Conservation (phyloP, 2,329 filamentous ascomycete species). For the Sporothrix humicola region DNA sequence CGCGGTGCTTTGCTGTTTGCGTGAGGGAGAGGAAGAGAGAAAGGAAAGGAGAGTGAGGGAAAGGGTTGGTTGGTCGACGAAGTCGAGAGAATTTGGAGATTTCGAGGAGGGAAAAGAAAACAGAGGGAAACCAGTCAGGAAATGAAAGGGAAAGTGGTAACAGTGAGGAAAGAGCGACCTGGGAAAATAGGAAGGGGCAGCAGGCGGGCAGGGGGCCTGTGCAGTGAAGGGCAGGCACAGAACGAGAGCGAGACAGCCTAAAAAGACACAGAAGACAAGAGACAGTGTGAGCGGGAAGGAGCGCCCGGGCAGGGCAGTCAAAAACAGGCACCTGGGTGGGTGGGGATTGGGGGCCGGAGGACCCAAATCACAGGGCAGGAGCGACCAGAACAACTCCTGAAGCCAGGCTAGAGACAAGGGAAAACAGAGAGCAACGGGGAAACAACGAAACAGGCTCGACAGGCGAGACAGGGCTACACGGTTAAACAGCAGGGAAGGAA, state of each 20-base stretch:
- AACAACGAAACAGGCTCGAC: neutral
- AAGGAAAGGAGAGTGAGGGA: conserved; percentile 19
- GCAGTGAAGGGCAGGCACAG: neutral
- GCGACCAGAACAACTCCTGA: neutral
- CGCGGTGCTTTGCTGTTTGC: conserved; percentile 22
- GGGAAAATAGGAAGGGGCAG: conserved; percentile 21
- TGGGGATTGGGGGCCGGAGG: conserved; percentile 17
- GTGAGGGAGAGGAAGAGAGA: conserved; percentile 12
- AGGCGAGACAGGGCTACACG: conserved; percentile 14
- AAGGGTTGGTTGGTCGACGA: conserved; percentile 26
- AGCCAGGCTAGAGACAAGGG: conserved; percentile 11
- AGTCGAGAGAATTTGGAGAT: conserved; percentile 28
- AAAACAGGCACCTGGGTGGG: conserved; percentile 21
- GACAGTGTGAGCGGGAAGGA: conserved; percentile 29
- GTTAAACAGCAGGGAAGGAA: conserved; percentile 9
- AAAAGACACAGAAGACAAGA: neutral
- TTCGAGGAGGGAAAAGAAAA: conserved; percentile 18
- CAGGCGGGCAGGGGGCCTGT: conserved; percentile 13
- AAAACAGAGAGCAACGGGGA: conserved; percentile 3
- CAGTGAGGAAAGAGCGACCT: conserved; percentile 6
- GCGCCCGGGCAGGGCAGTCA: conserved; percentile 8
- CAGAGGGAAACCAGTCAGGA: neutral
- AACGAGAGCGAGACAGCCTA: neutral
- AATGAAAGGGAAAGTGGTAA: neutral
- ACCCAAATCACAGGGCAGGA: neutral